Evolutionary conservation across 768 basidiomycete species (phyloP).

Genomic region (Phlebiopsis gigantea): DNA sequence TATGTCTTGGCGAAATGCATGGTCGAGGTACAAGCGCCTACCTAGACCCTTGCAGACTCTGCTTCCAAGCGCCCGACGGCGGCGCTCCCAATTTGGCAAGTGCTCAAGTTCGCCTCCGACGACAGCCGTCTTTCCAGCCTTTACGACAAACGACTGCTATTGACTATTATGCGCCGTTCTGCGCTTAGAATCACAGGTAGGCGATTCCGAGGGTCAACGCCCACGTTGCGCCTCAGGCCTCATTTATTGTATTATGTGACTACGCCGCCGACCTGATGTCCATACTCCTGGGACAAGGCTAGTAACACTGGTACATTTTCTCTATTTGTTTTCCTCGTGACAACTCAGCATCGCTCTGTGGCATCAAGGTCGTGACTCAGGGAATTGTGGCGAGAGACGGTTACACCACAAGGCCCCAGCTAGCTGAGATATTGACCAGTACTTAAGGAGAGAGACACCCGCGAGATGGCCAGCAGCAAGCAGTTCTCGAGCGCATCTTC

Average conservation of each 20-base stretch:
- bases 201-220: neutral
- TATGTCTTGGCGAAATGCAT: conserved; percentile 81
- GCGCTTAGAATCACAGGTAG: neutral
- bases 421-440: neutral
- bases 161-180: neutral
- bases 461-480: neutral
- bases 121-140: too few relatives aligned
- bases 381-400: neutral
- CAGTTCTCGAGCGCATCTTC: neutral
- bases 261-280: neutral
- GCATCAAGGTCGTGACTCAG: neutral
- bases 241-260: neutral
- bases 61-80: neutral
- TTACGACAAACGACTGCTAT: neutral
- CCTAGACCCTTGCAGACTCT: neutral
- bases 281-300: neutral
- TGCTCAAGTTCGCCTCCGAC: neutral
- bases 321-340: neutral
- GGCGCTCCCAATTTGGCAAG: neutral
- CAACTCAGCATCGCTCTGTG: neutral
- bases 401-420: neutral
- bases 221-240: neutral
- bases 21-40: neutral
- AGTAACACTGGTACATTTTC: neutral
- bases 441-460: neutral